These are phyloP conservation scores for Leishmania braziliensis DNA, from an alignment of 208 protist genomes.

Conservation along the genomic window DNA sequence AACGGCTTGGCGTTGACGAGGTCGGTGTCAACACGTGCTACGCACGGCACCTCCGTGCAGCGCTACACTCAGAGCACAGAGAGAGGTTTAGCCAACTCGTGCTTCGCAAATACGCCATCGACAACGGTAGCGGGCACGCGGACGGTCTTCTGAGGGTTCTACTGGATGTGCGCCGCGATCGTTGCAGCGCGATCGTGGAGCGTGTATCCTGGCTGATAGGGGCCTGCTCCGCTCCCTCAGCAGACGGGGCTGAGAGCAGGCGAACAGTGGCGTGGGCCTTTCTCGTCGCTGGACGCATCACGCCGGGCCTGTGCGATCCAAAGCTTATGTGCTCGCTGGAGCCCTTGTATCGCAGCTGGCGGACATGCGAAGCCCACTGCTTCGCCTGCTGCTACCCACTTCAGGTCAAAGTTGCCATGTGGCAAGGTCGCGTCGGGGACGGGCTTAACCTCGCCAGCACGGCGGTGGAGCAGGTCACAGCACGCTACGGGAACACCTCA, in stretches of 20 bases:
- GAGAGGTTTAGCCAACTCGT: constrained; percentile 51
- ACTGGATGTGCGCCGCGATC: constrained; percentile 33
- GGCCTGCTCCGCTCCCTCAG: constrained; percentile 15
- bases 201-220: constrained; percentile 67
- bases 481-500: constrained; percentile 35
- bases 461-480: constrained; percentile 27
- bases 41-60: constrained; percentile 50
- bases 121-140: not conserved
- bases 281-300: constrained; percentile 48
- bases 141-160: constrained; percentile 51
- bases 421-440: constrained; percentile 51
- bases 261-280: constrained; percentile 44
- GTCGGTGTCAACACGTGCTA: constrained; percentile 26
- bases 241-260: not conserved
- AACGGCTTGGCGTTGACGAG: constrained; percentile 73
- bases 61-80: constrained; percentile 35
- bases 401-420: constrained; percentile 61
- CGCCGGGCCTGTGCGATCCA: constrained; percentile 57
- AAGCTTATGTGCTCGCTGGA: constrained; percentile 40
- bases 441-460: constrained; percentile 50
- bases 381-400: constrained; percentile 71
- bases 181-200: constrained; percentile 48
- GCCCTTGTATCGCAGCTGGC: constrained; percentile 45
- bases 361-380: constrained; percentile 52
- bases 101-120: constrained; percentile 59